A percentile compares a stretch with the other conserved stretches of the same genome.
Conservation (phyloP, 345 rosid species). For the Sapria himalayana region DNA sequence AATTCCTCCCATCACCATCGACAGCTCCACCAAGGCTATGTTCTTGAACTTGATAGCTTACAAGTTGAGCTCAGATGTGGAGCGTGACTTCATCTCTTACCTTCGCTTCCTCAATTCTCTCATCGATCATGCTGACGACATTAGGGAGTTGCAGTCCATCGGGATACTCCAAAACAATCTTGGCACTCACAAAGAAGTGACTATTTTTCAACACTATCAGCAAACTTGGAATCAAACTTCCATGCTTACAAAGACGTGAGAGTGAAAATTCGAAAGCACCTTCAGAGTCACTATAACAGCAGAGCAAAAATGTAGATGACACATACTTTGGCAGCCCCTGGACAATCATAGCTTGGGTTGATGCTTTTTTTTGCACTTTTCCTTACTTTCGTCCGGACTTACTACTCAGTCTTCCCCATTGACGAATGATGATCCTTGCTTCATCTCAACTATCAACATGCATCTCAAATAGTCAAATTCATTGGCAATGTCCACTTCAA, state of each 20-base stretch:
- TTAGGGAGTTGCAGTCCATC: constrained; percentile 4
- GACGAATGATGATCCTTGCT: too few relatives aligned
- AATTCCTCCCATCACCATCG: constrained; percentile 5
- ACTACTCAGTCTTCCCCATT: too few relatives aligned
- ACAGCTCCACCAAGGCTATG: constrained; percentile 3
- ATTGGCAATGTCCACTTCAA: too few relatives aligned
- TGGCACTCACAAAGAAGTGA: constrained; percentile 7
- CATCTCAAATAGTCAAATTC: too few relatives aligned
- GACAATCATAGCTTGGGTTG: constrained; percentile 6
- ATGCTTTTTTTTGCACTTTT: neutral
- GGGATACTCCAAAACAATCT: constrained; percentile 7
- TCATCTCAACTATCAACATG: too few relatives aligned
- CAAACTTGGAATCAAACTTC: constrained; percentile 4
- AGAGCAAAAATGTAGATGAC: constrained; percentile 3
- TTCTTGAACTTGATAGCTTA: constrained; percentile 7
- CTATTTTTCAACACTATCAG: constrained; percentile 4
- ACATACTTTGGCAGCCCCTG: constrained; percentile 2
- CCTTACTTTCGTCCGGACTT: neutral
- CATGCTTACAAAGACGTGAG: neutral
- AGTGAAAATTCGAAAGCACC: too few relatives aligned
- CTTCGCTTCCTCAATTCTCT: constrained; percentile 8
- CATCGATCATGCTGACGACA: constrained; percentile 8
- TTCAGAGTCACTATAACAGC: too few relatives aligned
- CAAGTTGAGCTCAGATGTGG: neutral
- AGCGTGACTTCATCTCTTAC: constrained; percentile 2